Base-by-base conservation (phyloP, 2,329 filamentous ascomycete species). In the Knufia petricola region DNA sequence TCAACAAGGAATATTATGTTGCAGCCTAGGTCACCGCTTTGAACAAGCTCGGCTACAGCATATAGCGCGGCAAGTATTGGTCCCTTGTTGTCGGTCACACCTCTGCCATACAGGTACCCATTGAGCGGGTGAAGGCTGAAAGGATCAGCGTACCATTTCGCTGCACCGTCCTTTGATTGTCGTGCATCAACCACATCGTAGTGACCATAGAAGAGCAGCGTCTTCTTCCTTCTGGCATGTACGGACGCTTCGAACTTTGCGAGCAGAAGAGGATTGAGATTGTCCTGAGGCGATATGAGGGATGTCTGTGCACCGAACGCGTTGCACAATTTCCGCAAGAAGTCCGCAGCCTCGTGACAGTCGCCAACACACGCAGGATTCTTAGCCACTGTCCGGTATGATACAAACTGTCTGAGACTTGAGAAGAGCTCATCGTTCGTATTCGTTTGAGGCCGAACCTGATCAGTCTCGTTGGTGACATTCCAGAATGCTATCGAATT, bases 21-120 rank as follows among this genome's bases (percentile, higher is more conserved):
- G 32, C 88, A 88, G 46, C 84, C 83, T 1, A 98, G 74, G 15
- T 79, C 76, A 58, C 94, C 87, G n/a, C 85, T 81, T 54, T 90
- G 83, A 55, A 86, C 80, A 2, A 98, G 71, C 59, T 96, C 90
- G 0, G 90, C 87, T 1, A 94, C 90, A 0, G 90, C 92, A 61
- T 94, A 96, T 0, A 98, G 75, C 1, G 92, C 92, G 1, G 94
- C 90, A 61, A 98, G 79, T 52, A 95, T 87, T 0, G 92, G 92
- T 0, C 94, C 92, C 65, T 98, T 98, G 69, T 98, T 96, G 65
- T 98, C 92, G 41, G 88, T 94, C 12, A 94, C 86, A n/a, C 92
- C 92, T 59, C 92, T 85, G 2, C 92, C 92, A 56, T 98, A 96
- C 1, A 96, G 72, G 63, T 90, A 96, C 0, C 92, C 90, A 59